A percentile compares a stretch with the other conserved stretches of the same genome.
Conservation (phyloP, 352 stramenopile genomes). For the Phytophthora palmivora region DNA sequence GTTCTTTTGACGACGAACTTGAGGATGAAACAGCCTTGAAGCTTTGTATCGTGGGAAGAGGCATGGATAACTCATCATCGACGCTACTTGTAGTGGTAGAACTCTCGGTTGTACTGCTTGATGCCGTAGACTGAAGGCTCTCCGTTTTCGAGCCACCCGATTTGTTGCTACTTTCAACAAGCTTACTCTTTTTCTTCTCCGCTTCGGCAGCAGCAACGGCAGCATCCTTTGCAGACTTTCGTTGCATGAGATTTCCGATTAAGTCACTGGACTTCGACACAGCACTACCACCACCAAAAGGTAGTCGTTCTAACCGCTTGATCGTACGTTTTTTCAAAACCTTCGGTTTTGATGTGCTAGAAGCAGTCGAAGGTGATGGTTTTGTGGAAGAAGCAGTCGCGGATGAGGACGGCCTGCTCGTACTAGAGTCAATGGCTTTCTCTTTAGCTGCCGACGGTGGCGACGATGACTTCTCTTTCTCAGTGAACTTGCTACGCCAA, state of each 20-base stretch:
- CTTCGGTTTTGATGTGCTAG: conserved; percentile 39
- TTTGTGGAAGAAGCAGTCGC: conserved; percentile 29
- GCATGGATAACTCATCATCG: conserved; percentile 51
- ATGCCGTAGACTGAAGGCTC: conserved; percentile 12
- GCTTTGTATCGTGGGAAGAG: conserved; percentile 84
- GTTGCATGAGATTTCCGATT: conserved; percentile 86
- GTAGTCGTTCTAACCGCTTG: conserved; percentile 79
- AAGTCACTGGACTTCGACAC: conserved; percentile 82
- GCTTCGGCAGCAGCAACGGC: conserved; percentile 38
- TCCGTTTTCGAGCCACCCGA: conserved; percentile 26
- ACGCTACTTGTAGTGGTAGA: conserved; percentile 28
- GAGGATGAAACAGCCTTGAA: conserved; percentile 67
- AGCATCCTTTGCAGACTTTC: conserved; percentile 81
- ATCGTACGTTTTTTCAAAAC: conserved; percentile 72
- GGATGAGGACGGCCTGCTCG: conserved; percentile 22
- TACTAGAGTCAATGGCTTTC: conserved; percentile 18
- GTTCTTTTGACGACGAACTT: conserved; percentile 38
- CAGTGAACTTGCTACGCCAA: conserved; percentile 86
- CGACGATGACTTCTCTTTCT: conserved; percentile 70
- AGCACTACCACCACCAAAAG: conserved; percentile 58
- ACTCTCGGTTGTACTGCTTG: conserved; percentile 33
- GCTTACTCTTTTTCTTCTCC: conserved; percentile 48
- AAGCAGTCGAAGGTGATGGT: conserved; percentile 19
- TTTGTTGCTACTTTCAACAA: conserved; percentile 19
- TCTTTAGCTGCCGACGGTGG: conserved; percentile 29